These are phyloP conservation scores for Neolecta irregularis DNA, from an alignment of 1,139 yeast genomes.

Conservation along the genomic window DNA sequence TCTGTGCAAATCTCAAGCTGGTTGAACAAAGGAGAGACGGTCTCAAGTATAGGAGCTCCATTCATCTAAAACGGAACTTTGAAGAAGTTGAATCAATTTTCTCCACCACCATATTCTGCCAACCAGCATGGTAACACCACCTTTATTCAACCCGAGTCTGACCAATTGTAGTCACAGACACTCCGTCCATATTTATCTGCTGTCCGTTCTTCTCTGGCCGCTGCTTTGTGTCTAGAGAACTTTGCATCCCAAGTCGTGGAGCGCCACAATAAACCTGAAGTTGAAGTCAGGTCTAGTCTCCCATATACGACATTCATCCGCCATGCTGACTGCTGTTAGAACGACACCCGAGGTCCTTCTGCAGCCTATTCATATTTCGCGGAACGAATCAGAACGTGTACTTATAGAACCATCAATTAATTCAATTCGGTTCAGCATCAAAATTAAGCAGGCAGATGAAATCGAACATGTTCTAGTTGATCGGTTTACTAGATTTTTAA, in stretches of 20 bases:
- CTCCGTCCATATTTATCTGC: constrained; percentile 88
- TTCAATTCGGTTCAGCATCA: constrained; percentile 61
- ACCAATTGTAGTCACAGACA: constrained; percentile 64
- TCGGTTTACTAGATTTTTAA: constrained; percentile 81
- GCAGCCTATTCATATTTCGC: constrained; percentile 77
- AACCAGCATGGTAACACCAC: too few relatives aligned
- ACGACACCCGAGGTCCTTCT: constrained; percentile 66
- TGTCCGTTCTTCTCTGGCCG: constrained; percentile 83
- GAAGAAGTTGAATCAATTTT: too few relatives aligned
- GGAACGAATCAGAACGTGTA: constrained; percentile 88
- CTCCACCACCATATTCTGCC: too few relatives aligned
- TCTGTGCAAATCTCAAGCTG: too few relatives aligned
- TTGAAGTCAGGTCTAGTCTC: constrained; percentile 41
- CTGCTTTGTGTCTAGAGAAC: constrained; percentile 87
- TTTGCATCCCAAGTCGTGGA: constrained; percentile 91
- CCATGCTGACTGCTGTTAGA: constrained; percentile 27
- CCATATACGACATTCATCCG: background rate
- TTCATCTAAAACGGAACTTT: too few relatives aligned
- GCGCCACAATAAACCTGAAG: constrained; percentile 94
- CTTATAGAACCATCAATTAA: constrained; percentile 88
- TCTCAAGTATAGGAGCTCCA: too few relatives aligned
- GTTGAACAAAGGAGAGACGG: too few relatives aligned
- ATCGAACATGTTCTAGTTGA: constrained; percentile 88
- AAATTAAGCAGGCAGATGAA: constrained; percentile 94
- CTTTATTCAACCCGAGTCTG: too few relatives aligned